A percentile compares a stretch with the other conserved stretches of the same genome.
phyloP scores from a whole-genome alignment of 2,329 filamentous ascomycete species.

The Alternaria longipes region DNA sequence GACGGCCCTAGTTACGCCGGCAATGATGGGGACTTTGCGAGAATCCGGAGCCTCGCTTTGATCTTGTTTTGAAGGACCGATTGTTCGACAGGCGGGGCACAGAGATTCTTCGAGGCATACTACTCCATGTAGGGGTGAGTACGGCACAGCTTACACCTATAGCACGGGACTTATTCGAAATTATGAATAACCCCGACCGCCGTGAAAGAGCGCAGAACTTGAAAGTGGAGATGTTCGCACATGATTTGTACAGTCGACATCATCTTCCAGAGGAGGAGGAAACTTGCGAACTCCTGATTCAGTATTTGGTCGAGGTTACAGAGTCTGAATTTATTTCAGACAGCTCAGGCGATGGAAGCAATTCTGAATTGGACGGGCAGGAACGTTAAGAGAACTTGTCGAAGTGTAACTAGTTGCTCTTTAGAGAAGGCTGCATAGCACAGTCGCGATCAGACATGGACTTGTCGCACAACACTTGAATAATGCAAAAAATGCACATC shows the following conservation, averaged over 20 bases:
- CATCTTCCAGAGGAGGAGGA: neutral
- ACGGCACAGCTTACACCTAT: constrained; percentile 9
- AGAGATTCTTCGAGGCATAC: constrained; percentile 3
- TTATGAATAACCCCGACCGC: neutral
- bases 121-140: neutral
- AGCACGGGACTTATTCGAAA: neutral
- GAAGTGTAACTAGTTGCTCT: constrained; percentile 2
- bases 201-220: neutral
- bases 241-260: neutral
- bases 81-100: neutral
- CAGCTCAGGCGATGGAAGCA: neutral
- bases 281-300: constrained; percentile 7
- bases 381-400: neutral
- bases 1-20: constrained; percentile 18
- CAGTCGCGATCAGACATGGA: neutral
- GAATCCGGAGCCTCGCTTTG: neutral
- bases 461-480: constrained; percentile 6
- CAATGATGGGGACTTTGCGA: neutral
- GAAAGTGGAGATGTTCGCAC: neutral
- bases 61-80: neutral
- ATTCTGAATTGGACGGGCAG: neutral
- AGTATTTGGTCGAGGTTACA: neutral
- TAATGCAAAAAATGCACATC: constrained; percentile 4
- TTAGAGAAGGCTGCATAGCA: neutral
- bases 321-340: neutral